Percentiles rank a stretch among this genome's conserved stretches.
These are phyloP conservation scores for Pseudocercospora fijiensis DNA, from an alignment of 2,329 filamentous ascomycete genomes.

Conservation along the genomic window DNA sequence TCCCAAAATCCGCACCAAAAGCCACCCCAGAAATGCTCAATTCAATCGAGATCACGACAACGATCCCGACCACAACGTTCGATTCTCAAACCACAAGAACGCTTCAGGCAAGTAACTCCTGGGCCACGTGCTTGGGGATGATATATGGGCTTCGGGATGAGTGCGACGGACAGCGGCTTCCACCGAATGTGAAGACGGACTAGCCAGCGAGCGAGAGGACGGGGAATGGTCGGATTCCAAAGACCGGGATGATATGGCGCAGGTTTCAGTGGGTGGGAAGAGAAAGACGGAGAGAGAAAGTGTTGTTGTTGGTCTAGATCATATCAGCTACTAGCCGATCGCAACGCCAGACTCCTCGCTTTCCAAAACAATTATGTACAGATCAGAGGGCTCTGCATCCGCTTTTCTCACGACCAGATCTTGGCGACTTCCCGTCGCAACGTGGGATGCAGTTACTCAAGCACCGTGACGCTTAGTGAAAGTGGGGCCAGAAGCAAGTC, in stretches of 20 bases:
- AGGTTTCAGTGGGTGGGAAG: not conserved
- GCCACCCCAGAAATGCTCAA: not conserved
- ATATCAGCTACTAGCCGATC: not conserved
- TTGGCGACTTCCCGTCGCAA: not conserved
- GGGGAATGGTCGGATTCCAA: not conserved
- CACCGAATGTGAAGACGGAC: not conserved
- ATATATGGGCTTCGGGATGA: slow-evolving; percentile 2
- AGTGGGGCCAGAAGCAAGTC: slow-evolving; percentile 34
- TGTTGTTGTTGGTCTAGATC: not conserved
- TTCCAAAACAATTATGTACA: not conserved
- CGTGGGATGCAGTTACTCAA: slow-evolving; percentile 5
- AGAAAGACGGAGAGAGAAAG: not conserved
- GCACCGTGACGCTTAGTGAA: slow-evolving; percentile 32
- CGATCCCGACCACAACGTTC: not conserved
- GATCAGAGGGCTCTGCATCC: no score
- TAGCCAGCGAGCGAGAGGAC: not conserved
- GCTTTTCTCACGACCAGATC: not conserved
- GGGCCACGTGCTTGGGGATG: slow-evolving; percentile 5
- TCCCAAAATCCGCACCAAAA: not conserved
- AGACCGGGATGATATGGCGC: not conserved
- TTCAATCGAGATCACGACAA: not conserved
- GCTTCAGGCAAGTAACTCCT: not conserved
- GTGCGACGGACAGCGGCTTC: not conserved
- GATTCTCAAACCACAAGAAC: not conserved
- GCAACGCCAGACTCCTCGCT: not conserved